Evolutionary conservation across 2,329 filamentous ascomycete species (phyloP).

Genomic region (Colletotrichum gloeosporioides): DNA sequence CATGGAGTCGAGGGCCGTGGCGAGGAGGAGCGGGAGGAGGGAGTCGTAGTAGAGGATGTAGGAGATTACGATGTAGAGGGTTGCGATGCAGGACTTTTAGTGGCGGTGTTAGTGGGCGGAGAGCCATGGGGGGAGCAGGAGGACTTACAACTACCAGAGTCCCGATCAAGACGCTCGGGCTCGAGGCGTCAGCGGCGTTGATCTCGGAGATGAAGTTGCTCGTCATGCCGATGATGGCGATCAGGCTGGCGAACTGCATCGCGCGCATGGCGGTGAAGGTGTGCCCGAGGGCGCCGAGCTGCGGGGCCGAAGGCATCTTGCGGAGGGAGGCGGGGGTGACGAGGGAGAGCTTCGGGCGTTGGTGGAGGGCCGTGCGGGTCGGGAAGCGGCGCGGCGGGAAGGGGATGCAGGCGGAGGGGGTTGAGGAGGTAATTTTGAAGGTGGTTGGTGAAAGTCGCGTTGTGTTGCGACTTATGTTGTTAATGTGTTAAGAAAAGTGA

Average conservation of each 20-base stretch:
- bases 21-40: constrained; percentile 76
- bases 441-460: neutral
- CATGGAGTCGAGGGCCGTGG: constrained; percentile 67
- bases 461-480: neutral
- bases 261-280: constrained; percentile 78
- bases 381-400: constrained; percentile 47
- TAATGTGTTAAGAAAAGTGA: neutral
- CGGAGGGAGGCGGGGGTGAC: constrained; percentile 35
- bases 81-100: constrained; percentile 75
- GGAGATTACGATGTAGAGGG: constrained; percentile 79
- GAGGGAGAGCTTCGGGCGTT: constrained; percentile 47
- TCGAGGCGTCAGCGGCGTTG: constrained; percentile 66
- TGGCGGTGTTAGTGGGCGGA: constrained; percentile 18
- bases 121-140: too few species aligned
- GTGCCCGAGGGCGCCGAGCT: constrained; percentile 75
- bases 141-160: constrained; percentile 77
- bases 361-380: constrained; percentile 40
- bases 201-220: constrained; percentile 85
- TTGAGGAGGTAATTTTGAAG: constrained; percentile 27
- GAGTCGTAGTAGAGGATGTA: constrained; percentile 83
- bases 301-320: constrained; percentile 53
- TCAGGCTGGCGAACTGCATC: constrained; percentile 73
- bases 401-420: constrained; percentile 33
- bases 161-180: constrained; percentile 76
- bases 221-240: constrained; percentile 80